Conservation (phyloP, 768 basidiomycete species). For the Kwoniella bestiolae region DNA sequence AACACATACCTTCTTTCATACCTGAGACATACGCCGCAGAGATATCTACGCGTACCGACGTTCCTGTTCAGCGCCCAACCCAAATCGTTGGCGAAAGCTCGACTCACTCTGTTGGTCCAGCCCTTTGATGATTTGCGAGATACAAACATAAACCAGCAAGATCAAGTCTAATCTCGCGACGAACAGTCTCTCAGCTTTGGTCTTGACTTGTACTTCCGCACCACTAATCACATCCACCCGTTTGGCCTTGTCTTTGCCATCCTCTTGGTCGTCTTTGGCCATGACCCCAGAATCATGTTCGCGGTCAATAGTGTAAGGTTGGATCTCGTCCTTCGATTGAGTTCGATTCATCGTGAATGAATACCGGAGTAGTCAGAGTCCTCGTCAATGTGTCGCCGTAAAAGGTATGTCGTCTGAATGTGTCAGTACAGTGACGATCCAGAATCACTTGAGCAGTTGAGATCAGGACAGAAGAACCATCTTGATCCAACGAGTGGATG, state of each 20-base stretch:
- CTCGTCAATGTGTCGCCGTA: not conserved
- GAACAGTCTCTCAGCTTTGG: slow-evolving; percentile 26
- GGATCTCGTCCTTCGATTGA: not conserved
- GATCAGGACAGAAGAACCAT: not conserved
- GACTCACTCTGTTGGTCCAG: slow-evolving; percentile 24
- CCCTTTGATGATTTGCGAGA: slow-evolving; percentile 43
- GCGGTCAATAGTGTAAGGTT: not conserved
- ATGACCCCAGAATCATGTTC: not conserved
- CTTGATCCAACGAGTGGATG: too few species aligned
- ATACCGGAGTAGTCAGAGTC: not conserved
- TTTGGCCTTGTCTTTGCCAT: too few species aligned
- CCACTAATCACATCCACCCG: slow-evolving; percentile 27
- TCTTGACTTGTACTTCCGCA: slow-evolving; percentile 25
- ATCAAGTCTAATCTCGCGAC: slow-evolving; percentile 36
- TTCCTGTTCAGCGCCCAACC: not conserved
- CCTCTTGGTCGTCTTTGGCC: not conserved
- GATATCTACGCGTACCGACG: slow-evolving; percentile 1
- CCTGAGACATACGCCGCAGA: slow-evolving; percentile 33
- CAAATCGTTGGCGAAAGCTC: too few species aligned
- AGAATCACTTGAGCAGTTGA: too few species aligned
- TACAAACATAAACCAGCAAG: slow-evolving; percentile 37
- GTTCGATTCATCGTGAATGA: not conserved
- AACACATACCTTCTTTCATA: slow-evolving; percentile 32
- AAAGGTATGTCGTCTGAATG: too few species aligned
- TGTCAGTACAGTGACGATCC: too few species aligned